Evolutionary conservation across 805 yeast species (phyloP), one percentile per base, ranked within the genome.

Genomic region (Scheffersomyces stipitis): DNA sequence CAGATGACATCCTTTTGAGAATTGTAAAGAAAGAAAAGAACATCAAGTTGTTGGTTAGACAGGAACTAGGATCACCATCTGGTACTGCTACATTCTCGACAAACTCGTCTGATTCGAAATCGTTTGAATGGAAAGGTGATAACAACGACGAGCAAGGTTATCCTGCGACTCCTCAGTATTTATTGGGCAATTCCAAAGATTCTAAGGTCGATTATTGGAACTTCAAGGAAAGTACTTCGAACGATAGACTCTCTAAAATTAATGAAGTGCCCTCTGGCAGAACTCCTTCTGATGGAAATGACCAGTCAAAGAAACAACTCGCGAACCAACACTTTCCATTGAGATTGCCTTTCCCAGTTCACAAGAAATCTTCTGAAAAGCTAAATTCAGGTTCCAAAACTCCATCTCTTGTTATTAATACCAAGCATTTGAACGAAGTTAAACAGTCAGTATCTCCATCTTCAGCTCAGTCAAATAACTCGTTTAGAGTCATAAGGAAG

Each of bases 101-200:
- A 15, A 69, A 69, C n/a, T 71, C 75, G 3, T 74, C 84, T 0
- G 80, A 75, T 38, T 61, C 81, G 0, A 73, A 74, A 35, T 79
- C 85, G 1, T 65, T 77, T 32, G 79, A 71, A 34, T 62, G 75
- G 17, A 67, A 49, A 23, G 61, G 66, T 41, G 73, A 70, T 9
- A 70, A 54, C 30, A 48, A 46, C 30, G 69, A 65, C 13, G 69
- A 60, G 17, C 59, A 51, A 13, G 49, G 62, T 18, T 80, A 78
- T 48, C 86, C 82, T 15, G 73, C 77, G 10, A 84, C 91, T 0
- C 93, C 93, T 1, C 82, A 81, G 44, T 78, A 83, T 48, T 58
- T 81, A 37, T 64, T 81, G 22, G 79, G 75, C 36, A 60, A 60
- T 6, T 46, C 58, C 3, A 56, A 63, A 18, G 76, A 69, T 15